Conservation (phyloP, 2,329 filamentous ascomycete genomes). For the Colletotrichum sp. region DNA sequence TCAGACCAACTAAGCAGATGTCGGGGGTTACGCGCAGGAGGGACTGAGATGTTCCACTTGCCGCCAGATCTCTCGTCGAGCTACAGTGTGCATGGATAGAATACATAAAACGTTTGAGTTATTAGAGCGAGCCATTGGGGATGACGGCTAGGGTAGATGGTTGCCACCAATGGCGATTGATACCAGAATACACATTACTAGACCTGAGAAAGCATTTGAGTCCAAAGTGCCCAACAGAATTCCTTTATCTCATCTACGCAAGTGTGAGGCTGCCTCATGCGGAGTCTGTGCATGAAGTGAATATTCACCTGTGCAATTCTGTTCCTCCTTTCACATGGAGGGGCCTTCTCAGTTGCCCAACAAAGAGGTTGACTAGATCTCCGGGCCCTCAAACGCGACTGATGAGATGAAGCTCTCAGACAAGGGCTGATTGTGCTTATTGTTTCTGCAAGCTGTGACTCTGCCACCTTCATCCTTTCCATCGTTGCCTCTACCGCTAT, state of each 20-base stretch:
- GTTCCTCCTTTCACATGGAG: neutral
- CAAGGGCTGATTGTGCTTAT: rapidly evolving
- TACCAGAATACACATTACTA: neutral
- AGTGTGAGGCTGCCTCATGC: neutral
- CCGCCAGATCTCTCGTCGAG: neutral
- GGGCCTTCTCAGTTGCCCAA: neutral
- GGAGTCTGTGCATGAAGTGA: neutral
- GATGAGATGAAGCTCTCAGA: neutral
- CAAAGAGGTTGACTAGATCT: neutral
- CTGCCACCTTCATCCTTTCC: neutral
- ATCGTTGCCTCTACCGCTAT: neutral
- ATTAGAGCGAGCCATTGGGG: neutral
- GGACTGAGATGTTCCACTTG: neutral
- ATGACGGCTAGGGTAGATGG: neutral
- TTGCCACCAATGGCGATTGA: neutral
- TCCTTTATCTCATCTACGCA: neutral
- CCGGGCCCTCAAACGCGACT: neutral
- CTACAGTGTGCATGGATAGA: neutral
- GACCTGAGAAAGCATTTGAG: neutral
- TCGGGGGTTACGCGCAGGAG: neutral
- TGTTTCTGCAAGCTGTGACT: rapidly evolving
- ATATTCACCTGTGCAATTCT: neutral
- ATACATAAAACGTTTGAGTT: neutral
- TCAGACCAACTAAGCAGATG: neutral
- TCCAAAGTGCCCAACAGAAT: neutral